A percentile compares a stretch with the other conserved stretches of the same genome.
phyloP scores from a whole-genome alignment of 305 asterid genomes.

The Fraxinus dipetala region DNA sequence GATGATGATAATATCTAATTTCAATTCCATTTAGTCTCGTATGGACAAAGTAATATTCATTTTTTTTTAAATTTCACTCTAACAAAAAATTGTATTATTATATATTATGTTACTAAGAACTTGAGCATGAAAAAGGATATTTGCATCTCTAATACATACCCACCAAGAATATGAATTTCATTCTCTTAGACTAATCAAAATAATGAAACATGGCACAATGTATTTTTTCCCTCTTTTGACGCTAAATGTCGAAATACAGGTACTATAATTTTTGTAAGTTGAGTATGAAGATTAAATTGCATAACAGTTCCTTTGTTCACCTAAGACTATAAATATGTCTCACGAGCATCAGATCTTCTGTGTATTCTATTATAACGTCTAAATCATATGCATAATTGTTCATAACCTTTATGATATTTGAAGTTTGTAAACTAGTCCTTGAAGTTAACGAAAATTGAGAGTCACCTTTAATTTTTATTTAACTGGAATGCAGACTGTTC shows the following conservation, averaged over 20 bases:
- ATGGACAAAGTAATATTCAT: background rate
- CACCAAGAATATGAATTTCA: background rate
- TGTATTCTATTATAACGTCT: background rate
- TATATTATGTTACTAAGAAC: background rate
- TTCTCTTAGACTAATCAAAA: background rate
- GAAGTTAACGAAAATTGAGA: background rate
- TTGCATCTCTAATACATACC: background rate
- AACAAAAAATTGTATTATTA: background rate
- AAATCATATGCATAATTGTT: background rate
- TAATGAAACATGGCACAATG: background rate
- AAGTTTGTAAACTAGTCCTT: background rate
- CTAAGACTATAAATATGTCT: background rate
- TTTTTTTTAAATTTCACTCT: background rate
- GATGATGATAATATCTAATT: background rate
- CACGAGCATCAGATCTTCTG: background rate
- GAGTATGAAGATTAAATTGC: background rate
- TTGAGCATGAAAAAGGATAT: background rate
- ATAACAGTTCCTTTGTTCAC: background rate
- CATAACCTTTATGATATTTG: background rate
- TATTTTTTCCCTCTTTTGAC: background rate
- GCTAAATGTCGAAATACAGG: background rate
- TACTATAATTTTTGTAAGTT: background rate
- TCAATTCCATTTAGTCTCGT: background rate
- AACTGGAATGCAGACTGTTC: constrained; percentile 62
- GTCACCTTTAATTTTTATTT: background rate